Percentiles rank a stretch among this genome's conserved stretches.
Evolutionary conservation across 2,329 filamentous ascomycete species (phyloP).

Genomic region (Penicillium capsulatum): DNA sequence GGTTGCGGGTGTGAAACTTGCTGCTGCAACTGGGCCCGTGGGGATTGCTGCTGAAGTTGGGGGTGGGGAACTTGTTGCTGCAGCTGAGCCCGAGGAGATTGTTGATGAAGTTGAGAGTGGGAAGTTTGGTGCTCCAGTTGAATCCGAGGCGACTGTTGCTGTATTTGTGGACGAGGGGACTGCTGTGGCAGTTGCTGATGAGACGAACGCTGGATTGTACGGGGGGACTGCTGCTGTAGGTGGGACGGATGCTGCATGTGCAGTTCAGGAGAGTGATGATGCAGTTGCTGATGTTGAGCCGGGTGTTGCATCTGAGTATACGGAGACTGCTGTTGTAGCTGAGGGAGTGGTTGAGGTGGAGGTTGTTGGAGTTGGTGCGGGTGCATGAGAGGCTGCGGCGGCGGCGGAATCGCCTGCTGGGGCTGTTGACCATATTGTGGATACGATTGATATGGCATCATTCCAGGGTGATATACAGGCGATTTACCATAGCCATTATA

Average conservation of each 20-base stretch:
- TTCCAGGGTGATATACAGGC: conserved; percentile 31
- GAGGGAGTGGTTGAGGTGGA: conserved; percentile 23
- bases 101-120: conserved; percentile 5
- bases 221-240: conserved; percentile 3
- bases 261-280: conserved; percentile 15
- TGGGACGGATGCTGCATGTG: conserved; percentile 4
- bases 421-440: conserved; percentile 27
- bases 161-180: conserved; percentile 20
- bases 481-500: conserved; percentile 35
- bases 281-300: conserved; percentile 10
- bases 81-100: conserved; percentile 7
- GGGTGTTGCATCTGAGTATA: conserved; percentile 2
- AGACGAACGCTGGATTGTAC: background rate
- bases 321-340: conserved; percentile 11
- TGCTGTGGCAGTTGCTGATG: conserved; percentile 23
- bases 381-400: conserved; percentile 14
- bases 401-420: conserved; percentile 16
- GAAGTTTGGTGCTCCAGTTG: conserved; percentile 23
- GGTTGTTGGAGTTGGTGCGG: conserved; percentile 36
- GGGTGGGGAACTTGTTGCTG: conserved; percentile 8
- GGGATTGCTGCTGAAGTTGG: too few species aligned
- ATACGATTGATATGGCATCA: conserved; percentile 33
- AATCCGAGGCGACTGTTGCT: conserved; percentile 7
- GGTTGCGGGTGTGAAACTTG: conserved; percentile 21
- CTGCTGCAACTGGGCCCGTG: conserved; percentile 14